A percentile compares a stretch with the other conserved stretches of the same genome.
phyloP scores from a whole-genome alignment of 768 basidiomycete species.

The Rhizopogon vulgaris region DNA sequence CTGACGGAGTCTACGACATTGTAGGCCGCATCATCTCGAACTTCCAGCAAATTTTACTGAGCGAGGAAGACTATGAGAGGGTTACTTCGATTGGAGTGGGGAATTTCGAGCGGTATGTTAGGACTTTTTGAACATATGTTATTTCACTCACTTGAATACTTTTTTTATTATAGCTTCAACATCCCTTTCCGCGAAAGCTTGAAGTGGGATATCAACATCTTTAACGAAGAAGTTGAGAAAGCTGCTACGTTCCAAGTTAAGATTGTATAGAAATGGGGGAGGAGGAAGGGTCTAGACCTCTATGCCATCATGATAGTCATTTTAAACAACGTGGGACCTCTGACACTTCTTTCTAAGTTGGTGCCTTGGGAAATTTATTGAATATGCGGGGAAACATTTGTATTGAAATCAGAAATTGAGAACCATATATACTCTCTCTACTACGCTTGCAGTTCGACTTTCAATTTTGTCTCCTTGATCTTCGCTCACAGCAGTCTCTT shows the following conservation, averaged over 20 bases:
- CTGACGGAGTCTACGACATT: neutral
- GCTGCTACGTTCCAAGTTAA: constrained; percentile 26
- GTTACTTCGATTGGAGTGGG: constrained; percentile 33
- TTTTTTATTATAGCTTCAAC: constrained; percentile 37
- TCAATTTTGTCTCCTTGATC: neutral
- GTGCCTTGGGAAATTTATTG: no score
- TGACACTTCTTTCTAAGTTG: no score
- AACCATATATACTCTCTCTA: constrained; percentile 1
- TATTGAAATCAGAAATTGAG: constrained; percentile 9
- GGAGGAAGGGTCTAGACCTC: no score
- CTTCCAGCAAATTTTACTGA: constrained; percentile 68
- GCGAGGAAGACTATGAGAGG: constrained; percentile 59
- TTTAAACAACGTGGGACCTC: no score
- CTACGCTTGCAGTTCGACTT: neutral
- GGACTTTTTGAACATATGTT: neutral
- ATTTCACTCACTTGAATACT: neutral
- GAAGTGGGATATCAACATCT: constrained; percentile 69
- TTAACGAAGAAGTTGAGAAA: constrained; percentile 56
- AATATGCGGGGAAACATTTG: constrained; percentile 16
- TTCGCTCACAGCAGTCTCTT: neutral
- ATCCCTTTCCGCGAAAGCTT: constrained; percentile 55
- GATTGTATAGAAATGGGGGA: constrained; percentile 15
- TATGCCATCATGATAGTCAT: no score
- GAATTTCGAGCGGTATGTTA: constrained; percentile 29
- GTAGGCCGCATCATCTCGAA: constrained; percentile 64